Base-by-base conservation (phyloP, 2,329 filamentous ascomycete species). In the Apiospora aurea region DNA sequence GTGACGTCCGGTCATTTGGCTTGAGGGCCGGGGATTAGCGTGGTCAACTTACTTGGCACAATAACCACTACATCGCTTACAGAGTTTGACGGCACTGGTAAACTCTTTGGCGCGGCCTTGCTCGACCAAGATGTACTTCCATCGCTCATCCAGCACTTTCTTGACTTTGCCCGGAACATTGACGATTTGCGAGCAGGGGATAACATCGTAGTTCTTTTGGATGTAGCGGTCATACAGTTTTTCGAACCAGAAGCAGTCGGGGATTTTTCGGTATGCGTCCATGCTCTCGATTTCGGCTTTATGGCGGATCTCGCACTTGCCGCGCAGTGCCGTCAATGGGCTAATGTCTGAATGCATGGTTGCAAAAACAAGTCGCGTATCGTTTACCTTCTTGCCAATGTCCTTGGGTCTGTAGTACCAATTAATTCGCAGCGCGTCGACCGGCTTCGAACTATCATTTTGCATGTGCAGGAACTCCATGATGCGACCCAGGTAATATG, bases 271-370 rank as follows among this genome's bases (percentile, higher is more conserved):
- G 81, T 95, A 97, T 70, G 92, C 90, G 72, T 97, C 94, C 76
- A 98, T 84, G 79, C 93, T 92, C 47, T 89, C 84, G 73, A 98
- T 96, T 81, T 98, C 95, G 75, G 91, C 93, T 77, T 94, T 91
- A 85, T 99, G 96, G 81, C 90, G 88, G 81, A 99, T 96, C 75
- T 92, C 90, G 83, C 96, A 98, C 85, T 97, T 97, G 76, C 96
- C 96, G 79, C 96, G 94, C 77, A 99, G 87, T 66, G 96, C 94
- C 69, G 95, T 95, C 78, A 99, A 87, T 72, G 96, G 96, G 81
- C 94, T 97, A 74, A 95, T 93, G 85, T 99, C 96, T 38, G 96
- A 98, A 83, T 99, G 96, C 96, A 99, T 99, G 43, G 96, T 97
- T 74, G 95, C 96, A 83, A 96, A 98, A 70, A 99, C 91, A 78